These are phyloP conservation scores for Daedaleopsis nitida DNA, from an alignment of 768 basidiomycete genomes.

Conservation along the genomic window DNA sequence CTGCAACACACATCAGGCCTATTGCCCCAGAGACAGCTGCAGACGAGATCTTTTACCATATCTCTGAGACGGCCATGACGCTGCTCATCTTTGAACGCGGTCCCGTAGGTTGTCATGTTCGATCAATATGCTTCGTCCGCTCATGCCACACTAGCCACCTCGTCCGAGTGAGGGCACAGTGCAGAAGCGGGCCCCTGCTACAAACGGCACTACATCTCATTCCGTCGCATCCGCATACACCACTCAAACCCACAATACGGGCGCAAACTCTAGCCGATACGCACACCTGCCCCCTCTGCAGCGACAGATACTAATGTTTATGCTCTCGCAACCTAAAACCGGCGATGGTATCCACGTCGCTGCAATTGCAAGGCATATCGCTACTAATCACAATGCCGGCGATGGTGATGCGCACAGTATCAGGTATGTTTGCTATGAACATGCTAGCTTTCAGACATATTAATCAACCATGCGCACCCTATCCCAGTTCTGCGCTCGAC, in stretches of 20 bases:
- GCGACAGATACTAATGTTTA: slow-evolving; percentile 66
- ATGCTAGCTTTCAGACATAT: not conserved
- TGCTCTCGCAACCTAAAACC: slow-evolving; percentile 45
- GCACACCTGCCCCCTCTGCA: slow-evolving; percentile 60
- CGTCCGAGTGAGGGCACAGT: slow-evolving; percentile 24
- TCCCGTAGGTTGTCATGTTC: slow-evolving; percentile 44
- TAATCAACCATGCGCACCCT: not conserved
- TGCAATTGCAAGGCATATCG: slow-evolving; percentile 65
- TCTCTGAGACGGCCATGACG: slow-evolving; percentile 72
- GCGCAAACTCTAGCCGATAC: slow-evolving; percentile 43
- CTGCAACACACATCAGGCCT: slow-evolving; percentile 67
- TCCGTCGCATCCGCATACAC: slow-evolving; percentile 34
- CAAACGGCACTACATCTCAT: not conserved
- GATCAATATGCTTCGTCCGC: not conserved
- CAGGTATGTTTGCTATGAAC: slow-evolving; percentile 44
- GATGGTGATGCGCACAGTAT: slow-evolving; percentile 59
- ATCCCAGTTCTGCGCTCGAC: slow-evolving; percentile 66
- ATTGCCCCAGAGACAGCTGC: slow-evolving; percentile 53
- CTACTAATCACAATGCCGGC: slow-evolving; percentile 34
- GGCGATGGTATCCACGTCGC: slow-evolving; percentile 77
- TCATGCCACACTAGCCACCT: slow-evolving; percentile 8
- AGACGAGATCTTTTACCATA: slow-evolving; percentile 83
- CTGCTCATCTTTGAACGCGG: slow-evolving; percentile 69
- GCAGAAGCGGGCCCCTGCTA: slow-evolving; percentile 3
- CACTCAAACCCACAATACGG: slow-evolving; percentile 25